Evolutionary conservation across 192 early-diverging fungal genomes (phyloP).

Genomic region (Entomortierella lignicola): DNA sequence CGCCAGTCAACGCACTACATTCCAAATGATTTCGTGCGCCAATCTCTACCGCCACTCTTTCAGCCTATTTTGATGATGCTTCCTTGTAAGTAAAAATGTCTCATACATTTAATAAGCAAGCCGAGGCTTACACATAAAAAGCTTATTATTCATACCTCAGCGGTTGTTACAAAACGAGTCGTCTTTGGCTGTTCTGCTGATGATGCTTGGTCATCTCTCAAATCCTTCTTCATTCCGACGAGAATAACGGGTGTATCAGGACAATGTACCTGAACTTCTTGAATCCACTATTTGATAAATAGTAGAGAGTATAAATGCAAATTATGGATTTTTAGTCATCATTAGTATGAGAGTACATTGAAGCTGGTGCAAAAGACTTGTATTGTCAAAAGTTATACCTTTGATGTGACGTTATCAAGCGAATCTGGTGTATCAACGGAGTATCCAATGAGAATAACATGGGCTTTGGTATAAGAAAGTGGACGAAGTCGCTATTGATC

Average conservation of each 20-base stretch:
- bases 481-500: conserved; percentile 84
- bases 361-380: too few species aligned
- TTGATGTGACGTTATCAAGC: conserved; percentile 84
- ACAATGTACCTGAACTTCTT: conserved; percentile 87
- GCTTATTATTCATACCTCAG: conserved; percentile 62
- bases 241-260: conserved; percentile 85
- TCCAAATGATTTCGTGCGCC: conserved; percentile 86
- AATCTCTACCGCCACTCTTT: conserved; percentile 73
- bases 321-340: too few species aligned
- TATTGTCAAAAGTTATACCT: conserved; percentile 40
- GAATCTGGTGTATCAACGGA: conserved; percentile 85
- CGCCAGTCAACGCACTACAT: conserved; percentile 80
- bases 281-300: conserved; percentile 76
- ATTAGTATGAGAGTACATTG: too few species aligned
- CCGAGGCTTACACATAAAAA: neutral
- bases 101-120: too few species aligned
- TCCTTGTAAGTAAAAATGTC: too few species aligned
- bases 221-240: conserved; percentile 91
- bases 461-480: conserved; percentile 92
- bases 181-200: conserved; percentile 74
- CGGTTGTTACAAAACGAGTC: conserved; percentile 75
- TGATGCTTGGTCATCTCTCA: conserved; percentile 79
- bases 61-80: too few species aligned
- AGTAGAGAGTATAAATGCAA: neutral
- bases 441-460: conserved; percentile 95